A percentile compares a stretch with the other conserved stretches of the same genome.
Evolutionary conservation across 306 rosid species (phyloP).

Genomic region (Begonia fuchsioides): DNA sequence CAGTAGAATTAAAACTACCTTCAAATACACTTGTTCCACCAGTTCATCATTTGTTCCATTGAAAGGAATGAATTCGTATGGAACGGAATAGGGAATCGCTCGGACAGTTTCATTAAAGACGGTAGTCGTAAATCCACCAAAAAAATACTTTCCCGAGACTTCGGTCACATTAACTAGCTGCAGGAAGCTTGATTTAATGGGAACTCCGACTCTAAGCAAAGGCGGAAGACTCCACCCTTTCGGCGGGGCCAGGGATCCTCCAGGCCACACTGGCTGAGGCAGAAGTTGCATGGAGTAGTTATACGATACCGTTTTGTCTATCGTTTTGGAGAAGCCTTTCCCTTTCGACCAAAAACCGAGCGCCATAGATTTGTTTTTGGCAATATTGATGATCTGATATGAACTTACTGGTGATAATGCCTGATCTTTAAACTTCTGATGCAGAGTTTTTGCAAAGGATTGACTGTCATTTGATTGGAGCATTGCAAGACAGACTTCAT

Average conservation of each 20-base stretch:
- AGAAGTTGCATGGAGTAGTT: constrained; percentile 16
- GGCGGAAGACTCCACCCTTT: constrained; percentile 20
- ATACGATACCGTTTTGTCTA: constrained; percentile 2
- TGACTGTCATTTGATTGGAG: constrained; percentile 1
- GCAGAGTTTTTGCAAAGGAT: not conserved
- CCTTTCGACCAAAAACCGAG: constrained; percentile 34
- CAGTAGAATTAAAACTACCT: not conserved
- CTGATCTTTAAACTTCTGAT: constrained; percentile 2
- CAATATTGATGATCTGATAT: constrained; percentile 26
- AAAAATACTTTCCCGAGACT: constrained; percentile 1
- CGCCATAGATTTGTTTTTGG: constrained; percentile 14
- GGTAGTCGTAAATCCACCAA: constrained; percentile 16
- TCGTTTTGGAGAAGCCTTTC: constrained; percentile 12
- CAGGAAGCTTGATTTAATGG: constrained; percentile 6
- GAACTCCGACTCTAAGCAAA: constrained; percentile 23
- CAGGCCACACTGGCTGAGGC: constrained; percentile 27
- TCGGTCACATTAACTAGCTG: constrained; percentile 8
- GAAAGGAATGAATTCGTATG: constrained; percentile 14
- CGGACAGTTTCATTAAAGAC: constrained; percentile 11
- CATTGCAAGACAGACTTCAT: constrained; percentile 17
- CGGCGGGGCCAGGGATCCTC: constrained; percentile 19
- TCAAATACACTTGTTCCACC: constrained; percentile 20
- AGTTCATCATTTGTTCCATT: constrained; percentile 20
- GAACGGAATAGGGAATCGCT: constrained; percentile 16
- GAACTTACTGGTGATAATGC: not conserved